Percentiles rank a stretch among this genome's conserved stretches.
Evolutionary conservation across 2,329 filamentous ascomycete genomes (phyloP).

Genomic region (Atkinsonella texensis): DNA sequence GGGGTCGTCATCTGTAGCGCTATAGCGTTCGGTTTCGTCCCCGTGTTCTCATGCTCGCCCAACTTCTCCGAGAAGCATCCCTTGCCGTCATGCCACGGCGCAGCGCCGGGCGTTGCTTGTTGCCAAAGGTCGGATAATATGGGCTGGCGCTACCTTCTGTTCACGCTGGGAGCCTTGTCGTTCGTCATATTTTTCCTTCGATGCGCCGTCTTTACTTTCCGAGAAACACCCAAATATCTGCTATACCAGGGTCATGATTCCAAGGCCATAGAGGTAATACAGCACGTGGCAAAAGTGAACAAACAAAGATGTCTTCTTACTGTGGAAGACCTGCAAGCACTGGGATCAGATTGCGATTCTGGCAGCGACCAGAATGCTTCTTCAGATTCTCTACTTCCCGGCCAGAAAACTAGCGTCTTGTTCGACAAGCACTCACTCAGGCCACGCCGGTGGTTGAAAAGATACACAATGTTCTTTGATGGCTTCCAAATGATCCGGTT

Average conservation of each 20-base stretch:
- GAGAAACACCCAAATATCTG: conserved; percentile 34
- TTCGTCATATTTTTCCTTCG: conserved; percentile 31
- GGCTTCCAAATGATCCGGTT: conserved; percentile 21
- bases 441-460: conserved; percentile 8
- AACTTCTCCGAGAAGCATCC: conserved; percentile 30
- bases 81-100: conserved; percentile 12
- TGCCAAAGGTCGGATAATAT: conserved; percentile 25
- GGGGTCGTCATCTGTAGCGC: conserved; percentile 38
- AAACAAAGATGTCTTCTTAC: conserved; percentile 23
- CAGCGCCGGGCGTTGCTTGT: conserved; percentile 14
- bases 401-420: not conserved
- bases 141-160: conserved; percentile 38
- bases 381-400: conserved; percentile 1
- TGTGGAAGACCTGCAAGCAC: conserved; percentile 21
- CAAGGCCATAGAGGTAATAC: conserved; percentile 34
- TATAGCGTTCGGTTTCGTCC: conserved; percentile 42
- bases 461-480: conserved; percentile 23
- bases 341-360: conserved; percentile 8
- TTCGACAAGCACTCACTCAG: not conserved
- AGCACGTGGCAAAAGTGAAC: conserved; percentile 31
- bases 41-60: conserved; percentile 35
- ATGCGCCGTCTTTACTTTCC: conserved; percentile 33
- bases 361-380: conserved; percentile 2
- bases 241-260: conserved; percentile 30
- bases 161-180: conserved; percentile 31